These are phyloP conservation scores for Pulveroboletus sp. DNA, from an alignment of 768 basidiomycete genomes.

Conservation along the genomic window DNA sequence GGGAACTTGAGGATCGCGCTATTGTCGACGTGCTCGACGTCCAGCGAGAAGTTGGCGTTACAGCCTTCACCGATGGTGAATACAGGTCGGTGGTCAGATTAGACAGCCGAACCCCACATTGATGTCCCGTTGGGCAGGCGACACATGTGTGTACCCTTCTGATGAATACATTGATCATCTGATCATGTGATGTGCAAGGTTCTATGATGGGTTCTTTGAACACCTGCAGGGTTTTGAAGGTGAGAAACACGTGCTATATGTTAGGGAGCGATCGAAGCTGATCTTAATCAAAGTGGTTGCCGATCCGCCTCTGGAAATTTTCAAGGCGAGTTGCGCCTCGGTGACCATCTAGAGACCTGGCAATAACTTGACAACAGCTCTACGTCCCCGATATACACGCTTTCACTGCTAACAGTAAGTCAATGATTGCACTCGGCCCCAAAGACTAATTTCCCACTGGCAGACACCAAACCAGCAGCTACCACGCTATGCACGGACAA, in stretches of 20 bases:
- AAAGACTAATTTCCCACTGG: not conserved
- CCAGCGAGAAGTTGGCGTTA: slow-evolving; percentile 40
- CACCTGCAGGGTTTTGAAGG: slow-evolving; percentile 26
- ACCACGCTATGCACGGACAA: slow-evolving; percentile 45
- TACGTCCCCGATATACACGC: slow-evolving; percentile 26
- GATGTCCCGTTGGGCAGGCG: slow-evolving; percentile 16
- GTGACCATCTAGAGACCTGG: too few species aligned
- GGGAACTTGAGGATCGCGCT: slow-evolving; percentile 37
- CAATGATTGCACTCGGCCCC: not conserved
- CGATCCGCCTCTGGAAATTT: slow-evolving; percentile 24
- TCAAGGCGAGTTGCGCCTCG: slow-evolving; percentile 16
- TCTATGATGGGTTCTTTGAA: slow-evolving; percentile 30
- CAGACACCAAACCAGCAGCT: slow-evolving; percentile 20
- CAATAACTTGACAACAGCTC: too few species aligned
- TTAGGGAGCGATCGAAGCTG: not conserved
- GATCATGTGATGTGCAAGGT: slow-evolving; percentile 13
- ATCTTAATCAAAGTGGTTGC: slow-evolving; percentile 16
- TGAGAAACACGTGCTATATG: not conserved
- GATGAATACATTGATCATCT: not conserved
- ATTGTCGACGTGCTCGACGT: slow-evolving; percentile 35
- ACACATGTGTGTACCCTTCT: slow-evolving; percentile 18
- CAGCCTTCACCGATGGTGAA: slow-evolving; percentile 42
- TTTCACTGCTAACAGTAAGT: slow-evolving; percentile 19
- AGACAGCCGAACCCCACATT: not conserved
- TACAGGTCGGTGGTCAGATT: slow-evolving; percentile 28